Conservation (phyloP, 2,329 filamentous ascomycete genomes). For the Ceratocystis eucalypticola region DNA sequence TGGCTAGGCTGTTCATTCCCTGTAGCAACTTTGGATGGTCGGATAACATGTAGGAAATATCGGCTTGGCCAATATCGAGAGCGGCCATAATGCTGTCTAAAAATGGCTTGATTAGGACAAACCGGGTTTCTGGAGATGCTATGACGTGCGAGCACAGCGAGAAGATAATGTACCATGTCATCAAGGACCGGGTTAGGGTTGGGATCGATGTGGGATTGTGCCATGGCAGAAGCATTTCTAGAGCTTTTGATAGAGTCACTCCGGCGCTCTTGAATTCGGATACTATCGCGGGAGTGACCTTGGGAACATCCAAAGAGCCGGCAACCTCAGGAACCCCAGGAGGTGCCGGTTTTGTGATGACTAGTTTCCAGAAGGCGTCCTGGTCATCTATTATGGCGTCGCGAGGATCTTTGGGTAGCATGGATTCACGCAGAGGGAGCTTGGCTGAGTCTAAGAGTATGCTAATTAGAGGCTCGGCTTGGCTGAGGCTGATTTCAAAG, state of each 20-base stretch:
- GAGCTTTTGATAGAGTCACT: constrained; percentile 6
- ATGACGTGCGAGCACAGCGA: constrained; percentile 1
- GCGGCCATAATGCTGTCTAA: constrained; percentile 14
- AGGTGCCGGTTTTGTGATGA: constrained; percentile 8
- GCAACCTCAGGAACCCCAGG: constrained; percentile 4
- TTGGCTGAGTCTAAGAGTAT: neutral
- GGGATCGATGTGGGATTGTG: neutral
- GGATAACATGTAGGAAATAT: constrained; percentile 6
- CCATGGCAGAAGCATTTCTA: constrained; percentile 12
- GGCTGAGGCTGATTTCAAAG: constrained; percentile 13
- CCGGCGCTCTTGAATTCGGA: neutral
- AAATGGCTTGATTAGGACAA: constrained; percentile 13
- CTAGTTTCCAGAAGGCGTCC: constrained; percentile 16
- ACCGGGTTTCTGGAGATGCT: neutral
- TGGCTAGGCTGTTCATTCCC: neutral
- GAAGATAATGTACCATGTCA: constrained; percentile 18
- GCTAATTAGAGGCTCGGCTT: constrained; percentile 1
- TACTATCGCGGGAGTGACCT: neutral
- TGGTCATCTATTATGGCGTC: constrained; percentile 13
- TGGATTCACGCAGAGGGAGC: neutral
- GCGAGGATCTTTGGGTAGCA: neutral
- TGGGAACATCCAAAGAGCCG: constrained; percentile 3
- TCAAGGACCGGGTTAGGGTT: constrained; percentile 5
- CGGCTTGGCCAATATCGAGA: neutral
- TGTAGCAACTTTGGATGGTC: neutral